Base-by-base conservation (phyloP, 2,329 filamentous ascomycete genomes). In the Laburnicola sp. region DNA sequence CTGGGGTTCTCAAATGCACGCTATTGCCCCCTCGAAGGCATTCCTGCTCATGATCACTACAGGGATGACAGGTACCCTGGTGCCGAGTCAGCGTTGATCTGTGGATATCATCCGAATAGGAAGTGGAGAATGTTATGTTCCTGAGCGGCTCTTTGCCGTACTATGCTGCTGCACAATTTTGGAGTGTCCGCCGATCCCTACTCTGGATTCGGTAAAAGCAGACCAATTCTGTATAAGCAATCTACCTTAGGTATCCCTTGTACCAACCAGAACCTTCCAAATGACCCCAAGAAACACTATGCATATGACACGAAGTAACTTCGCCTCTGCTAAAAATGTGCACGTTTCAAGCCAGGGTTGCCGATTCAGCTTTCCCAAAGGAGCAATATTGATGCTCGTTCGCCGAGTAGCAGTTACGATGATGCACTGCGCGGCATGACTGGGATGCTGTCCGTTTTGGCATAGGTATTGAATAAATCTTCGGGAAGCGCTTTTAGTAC, bases 111-210 rank as follows among this genome's bases (percentile, higher is more conserved):
- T 37, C 37, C 32, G 7, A 36, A 25, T 8, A 16, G 43, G 35
- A 27, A n/a, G 32, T 30, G 26, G 10, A 26, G 23, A 45, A 37
- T 45, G 16, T 16, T 34, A 25, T 37, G 43, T 45, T 38, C 43
- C 43, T 45, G 43, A 38, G 43, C 43, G 43, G 43, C 43, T 37
- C 43, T 45, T 45, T 30, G 34, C 34, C 32, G 32, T 38, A 22
- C 38, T 11, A 45, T 35, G 32, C 34, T 9, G 23, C 32, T 45
- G 43, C 43, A 45, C 32, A 10, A 45, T 45, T 45, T 30, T 45
- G 34, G 32, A 28, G 11, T 25, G 36, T 25, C n/a, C 43, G 43
- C 43, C 23, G 43, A 45, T 45, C 43, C 5, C 37, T 45, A 45
- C 43, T 45, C 32, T 26, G 30, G 30, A 45, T 37, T 11, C 34